Base-by-base conservation (phyloP, 2,329 filamentous ascomycete genomes). In the Sporothrix variecibatus region DNA sequence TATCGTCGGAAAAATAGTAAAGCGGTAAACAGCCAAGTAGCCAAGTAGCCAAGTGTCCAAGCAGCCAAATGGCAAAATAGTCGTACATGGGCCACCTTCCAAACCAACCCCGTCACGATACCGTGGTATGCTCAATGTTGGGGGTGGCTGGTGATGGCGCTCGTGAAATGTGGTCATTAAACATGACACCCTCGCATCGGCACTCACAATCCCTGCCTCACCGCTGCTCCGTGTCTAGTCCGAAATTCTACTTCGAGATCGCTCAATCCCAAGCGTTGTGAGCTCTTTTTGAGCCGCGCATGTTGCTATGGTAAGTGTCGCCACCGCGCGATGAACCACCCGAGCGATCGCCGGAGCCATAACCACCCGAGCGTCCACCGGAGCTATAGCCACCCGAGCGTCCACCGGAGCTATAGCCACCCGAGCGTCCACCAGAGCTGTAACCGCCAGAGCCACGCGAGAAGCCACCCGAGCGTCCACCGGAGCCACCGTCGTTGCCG, bases 41-140 rank as follows among this genome's bases (percentile, higher is more conserved):
- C n/a, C 40, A 40, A 62, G 4, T 15, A 23, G 60, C 71, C 51
- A 20, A 64, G 12, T 28, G 2, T 28, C 28, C 34, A 34, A 34
- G 34, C 8, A 34, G 34, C 34, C 5, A 43, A 71, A 43, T 23
- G 53, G 49, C 71, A 51, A 38, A 46, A 23, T 69, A 73, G 51
- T 73, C 72, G 38, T 73, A 73, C 72, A 73, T 46, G 17, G 62
- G 17, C 17, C 20, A 17, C 23, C 72, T 26, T 40, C 51, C 31
- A 53, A 11, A 28, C 40, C 15, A 20, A 17, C 20, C 20, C 26
- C 53, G 7, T 6, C 38, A 8, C 5, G 5, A 4, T 17, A 23
- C 11, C 20, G n/a, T 43, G n/a, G 26, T n/a, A 9, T 60, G 28
- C 12, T 12, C 40, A 43, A 12, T 43, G 40, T 43, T 40, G 9